Evolutionary conservation across 2,329 filamentous ascomycete genomes (phyloP).

Genomic region (Epichloe elymi): DNA sequence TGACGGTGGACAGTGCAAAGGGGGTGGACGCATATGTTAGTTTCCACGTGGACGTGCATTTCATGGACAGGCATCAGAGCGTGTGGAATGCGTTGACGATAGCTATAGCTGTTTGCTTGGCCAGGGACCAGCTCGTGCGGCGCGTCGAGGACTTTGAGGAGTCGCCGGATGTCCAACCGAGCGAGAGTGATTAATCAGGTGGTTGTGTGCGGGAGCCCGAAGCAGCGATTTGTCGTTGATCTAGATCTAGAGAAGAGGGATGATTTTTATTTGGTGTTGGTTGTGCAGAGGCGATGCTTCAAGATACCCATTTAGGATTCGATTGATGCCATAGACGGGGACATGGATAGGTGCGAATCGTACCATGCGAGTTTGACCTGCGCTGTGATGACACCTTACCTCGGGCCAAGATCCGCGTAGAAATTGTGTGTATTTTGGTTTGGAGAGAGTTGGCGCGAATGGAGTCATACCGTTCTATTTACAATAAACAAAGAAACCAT

Average conservation of each 20-base stretch:
- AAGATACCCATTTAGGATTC: too few relatives aligned
- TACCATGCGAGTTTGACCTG: too few relatives aligned
- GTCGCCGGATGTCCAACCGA: constrained; percentile 15
- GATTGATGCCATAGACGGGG: too few relatives aligned
- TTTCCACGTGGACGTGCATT: constrained; percentile 29
- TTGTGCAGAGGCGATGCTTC: too few relatives aligned
- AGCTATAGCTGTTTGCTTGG: constrained; percentile 26
- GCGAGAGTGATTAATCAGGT: constrained; percentile 25
- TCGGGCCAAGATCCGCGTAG: too few relatives aligned
- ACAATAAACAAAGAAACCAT: background rate
- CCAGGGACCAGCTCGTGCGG: constrained; percentile 25
- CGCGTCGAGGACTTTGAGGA: constrained; percentile 23
- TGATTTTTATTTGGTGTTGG: background rate
- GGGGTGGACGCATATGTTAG: constrained; percentile 24
- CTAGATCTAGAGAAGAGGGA: background rate
- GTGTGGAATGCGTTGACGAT: constrained; percentile 33
- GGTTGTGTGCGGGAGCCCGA: background rate
- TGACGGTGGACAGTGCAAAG: constrained; percentile 26
- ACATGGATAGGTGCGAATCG: too few relatives aligned
- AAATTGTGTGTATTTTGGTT: background rate
- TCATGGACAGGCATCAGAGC: constrained; percentile 25
- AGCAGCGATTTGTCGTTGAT: background rate
- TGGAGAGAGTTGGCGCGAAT: background rate
- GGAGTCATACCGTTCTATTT: background rate
- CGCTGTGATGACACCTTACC: too few relatives aligned